Base-by-base conservation (phyloP, 2,329 filamentous ascomycete species). In the Trichoderma koningii region DNA sequence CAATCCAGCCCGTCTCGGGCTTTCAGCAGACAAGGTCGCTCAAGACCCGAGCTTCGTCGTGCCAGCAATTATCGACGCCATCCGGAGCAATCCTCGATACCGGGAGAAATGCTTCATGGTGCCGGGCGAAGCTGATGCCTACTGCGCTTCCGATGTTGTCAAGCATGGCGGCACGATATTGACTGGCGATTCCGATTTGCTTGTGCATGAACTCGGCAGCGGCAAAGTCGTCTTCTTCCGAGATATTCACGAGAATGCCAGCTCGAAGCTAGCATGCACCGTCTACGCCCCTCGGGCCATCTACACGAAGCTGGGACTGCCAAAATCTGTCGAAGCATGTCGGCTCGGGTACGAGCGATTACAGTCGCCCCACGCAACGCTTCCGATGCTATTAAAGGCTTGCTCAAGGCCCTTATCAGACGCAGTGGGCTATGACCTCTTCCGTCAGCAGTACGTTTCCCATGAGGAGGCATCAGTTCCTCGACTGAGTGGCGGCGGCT, bases 141-240 rank as follows among this genome's bases (percentile, higher is more conserved):
- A 87, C 77, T 97, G 93, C 74, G 92, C 92, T 3, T 77, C 82
- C 15, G 81, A 87, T 61, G 82, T 91, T 7, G 81, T 80, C n/a
- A 68, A 78, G 2, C 73, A 80, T 34, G 80, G 82, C 2, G 86
- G 85, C 0, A 79, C 81, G 1, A 83, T 92, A 15, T 76, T 97
- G 7, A 96, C 92, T 0, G 88, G 87, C n/a, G 94, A 98, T 71
- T 96, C 93, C 0, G 94, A 98, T 72, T 81, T 97, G 9, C 79
- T 96, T 0, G 82, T 94, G 0, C 88, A 93, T 73, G 83, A 92
- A 65, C 81, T 94, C 9, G 89, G 88, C 0, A 68, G 82, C 1
- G 89, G 89, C 0, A 80, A 81, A 1, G 86, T 96, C 0, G 79
- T 87, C 0, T 88, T 94, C 64, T 83, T 96, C 34, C 81, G 83